Base-by-base conservation (phyloP, 768 basidiomycete species). In the Porphyrellus cyaneotinctus region DNA sequence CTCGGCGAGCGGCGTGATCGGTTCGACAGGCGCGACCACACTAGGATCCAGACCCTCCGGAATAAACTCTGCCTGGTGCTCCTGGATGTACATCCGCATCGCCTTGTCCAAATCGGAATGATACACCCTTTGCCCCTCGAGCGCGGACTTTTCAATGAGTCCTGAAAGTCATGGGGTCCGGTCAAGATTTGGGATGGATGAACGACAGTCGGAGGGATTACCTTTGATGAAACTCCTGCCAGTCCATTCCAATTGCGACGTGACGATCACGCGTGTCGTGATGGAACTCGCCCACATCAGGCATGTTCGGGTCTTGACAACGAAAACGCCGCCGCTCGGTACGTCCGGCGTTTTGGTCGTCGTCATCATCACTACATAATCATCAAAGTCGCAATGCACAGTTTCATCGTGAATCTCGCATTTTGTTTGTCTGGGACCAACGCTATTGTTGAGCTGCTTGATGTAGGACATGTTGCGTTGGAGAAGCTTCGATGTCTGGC, bases 191-290 rank as follows among this genome's bases (percentile, higher is more conserved):
- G 26, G 38, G 15, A 42, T 51, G 14, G 9, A 54, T 39, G 30
- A 52, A 18, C 11, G 10, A 28, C 2, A 22, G 4, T 18, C 7
- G 8, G 33, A 35, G 6, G 17, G 12, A 54, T 58, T 52, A 93
- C 94, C 88, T 72, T 91, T 95, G 70, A 99, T 94, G 72, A 97
- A 98, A 72, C 91, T 95, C 60, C 93, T 80, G 39, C 95, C 95
- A 0, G 91, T 91, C 94, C 95, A 99, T 54, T 97, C 95, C 2
- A 98, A 91, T 57, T 88, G 82, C 5, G 89, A 92, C 37, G 91
- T 94, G 4, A 98, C 91, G 12, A 94, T 58, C 14, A 99, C 83
- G 52, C 79, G 83, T 7, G 88, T 88, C 22, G 85, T 80, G 47
- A 87, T 78, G 4, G 79, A 73, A 47, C 87, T 86, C 12, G 92